Conservation (phyloP, 371 early-diverging fungal species). For the Mortierella sp. region DNA sequence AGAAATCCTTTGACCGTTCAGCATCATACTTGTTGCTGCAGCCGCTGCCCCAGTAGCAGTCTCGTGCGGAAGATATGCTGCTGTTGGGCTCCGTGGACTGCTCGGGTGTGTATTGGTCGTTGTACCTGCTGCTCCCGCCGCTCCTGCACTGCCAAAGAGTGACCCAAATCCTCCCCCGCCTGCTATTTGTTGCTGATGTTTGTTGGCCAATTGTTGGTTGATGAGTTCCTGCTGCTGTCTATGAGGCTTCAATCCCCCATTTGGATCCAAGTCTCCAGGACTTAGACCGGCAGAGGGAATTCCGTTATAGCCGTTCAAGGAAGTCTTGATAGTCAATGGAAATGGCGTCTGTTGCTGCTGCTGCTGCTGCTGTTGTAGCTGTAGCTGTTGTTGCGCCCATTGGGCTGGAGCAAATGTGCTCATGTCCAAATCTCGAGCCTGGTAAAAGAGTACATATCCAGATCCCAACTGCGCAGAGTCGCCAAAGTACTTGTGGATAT, state of each 20-base stretch:
- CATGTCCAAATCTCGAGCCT: conserved; percentile 61
- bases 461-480: conserved; percentile 83
- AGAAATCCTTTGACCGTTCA: conserved; percentile 41
- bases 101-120: too few species aligned
- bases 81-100: conserved; percentile 14
- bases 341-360: conserved; percentile 1
- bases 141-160: conserved; percentile 17
- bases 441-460: conserved; percentile 88
- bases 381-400: conserved; percentile 44
- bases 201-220: conserved; percentile 38
- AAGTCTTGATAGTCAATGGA: conserved; percentile 11
- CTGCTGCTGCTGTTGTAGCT: conserved; percentile 7
- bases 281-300: conserved; percentile 10
- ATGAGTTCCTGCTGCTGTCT: conserved; percentile 51
- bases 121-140: background rate
- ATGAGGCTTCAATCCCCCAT: conserved; percentile 39
- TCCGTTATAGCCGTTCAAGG: background rate
- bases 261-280: conserved; percentile 32
- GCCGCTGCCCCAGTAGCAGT: too few species aligned
- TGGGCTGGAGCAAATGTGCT: conserved; percentile 32
- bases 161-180: conserved; percentile 32
- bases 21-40: conserved; percentile 2
- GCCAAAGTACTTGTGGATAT: conserved; percentile 86
- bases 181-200: conserved; percentile 15
- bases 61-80: conserved; percentile 13